Base-by-base conservation (phyloP, 2,329 filamentous ascomycete species). In the Berkeleyomyces rouxiae region DNA sequence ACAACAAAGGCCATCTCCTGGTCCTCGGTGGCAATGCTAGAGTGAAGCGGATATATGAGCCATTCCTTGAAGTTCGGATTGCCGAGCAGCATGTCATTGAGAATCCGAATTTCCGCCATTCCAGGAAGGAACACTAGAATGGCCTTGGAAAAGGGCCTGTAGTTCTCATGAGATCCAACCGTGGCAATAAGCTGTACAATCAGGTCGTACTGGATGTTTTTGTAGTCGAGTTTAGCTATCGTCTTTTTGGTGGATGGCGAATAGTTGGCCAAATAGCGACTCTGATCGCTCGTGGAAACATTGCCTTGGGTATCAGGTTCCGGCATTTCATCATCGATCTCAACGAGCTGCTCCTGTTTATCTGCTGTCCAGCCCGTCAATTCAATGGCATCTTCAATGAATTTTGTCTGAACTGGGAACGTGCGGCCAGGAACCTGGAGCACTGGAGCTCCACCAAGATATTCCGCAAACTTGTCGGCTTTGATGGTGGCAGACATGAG, bases 401-500 rank as follows among this genome's bases (percentile, higher is more conserved):
- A 97, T 66, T 83, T 85, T 44, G 91, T 88, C 68, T 89, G 80
- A 1, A 99, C 93, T 0, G 93, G 92, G 70, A 95, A 99, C 0
- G 92, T 97, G 57, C 93, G 83, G 0, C 93, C 93, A 2, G 93
- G 93, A 11, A 99, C 90, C 65, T 87, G 90, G 61, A 99, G 77
- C 47, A 97, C 84, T 0, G 92, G 92, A 0, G 92, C 92, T 3
- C 85, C 84, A 62, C 86, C 85, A 1, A 99, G 80, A 70, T 97
- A 99, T 9, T 83, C 82, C 0, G 93, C 96, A 71, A 99, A 96
- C 13, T 86, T 85, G 65, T 92, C 85, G 0, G 93, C 90, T 72
- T 99, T 90, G 6, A 99, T 90, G 0, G 93, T 99, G 9, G 93
- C 93, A 67, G 92, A 97, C 93, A 99, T 99, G 58, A 99, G 80